Evolutionary conservation across 73 alveolate species (phyloP).

Genomic region (Paramecium pentaurelia): DNA sequence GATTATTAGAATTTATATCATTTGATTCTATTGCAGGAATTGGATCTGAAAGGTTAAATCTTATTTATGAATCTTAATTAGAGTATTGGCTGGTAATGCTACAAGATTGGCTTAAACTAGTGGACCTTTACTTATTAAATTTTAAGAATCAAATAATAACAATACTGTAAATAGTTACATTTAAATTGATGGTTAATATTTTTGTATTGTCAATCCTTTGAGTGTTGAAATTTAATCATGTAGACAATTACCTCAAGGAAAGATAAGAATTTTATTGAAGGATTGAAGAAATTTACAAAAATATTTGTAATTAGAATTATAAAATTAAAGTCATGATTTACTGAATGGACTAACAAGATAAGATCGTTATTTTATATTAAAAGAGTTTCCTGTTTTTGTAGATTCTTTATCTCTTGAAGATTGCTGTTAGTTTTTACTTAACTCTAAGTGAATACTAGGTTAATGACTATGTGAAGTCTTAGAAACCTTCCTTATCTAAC

Average conservation of each 20-base stretch:
- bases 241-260: constrained; percentile 49
- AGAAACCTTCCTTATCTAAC: neutral
- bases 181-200: constrained; percentile 81
- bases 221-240: constrained; percentile 14
- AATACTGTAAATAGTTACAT: constrained; percentile 59
- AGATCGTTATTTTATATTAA: neutral
- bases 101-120: constrained; percentile 68
- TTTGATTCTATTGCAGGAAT: constrained; percentile 59
- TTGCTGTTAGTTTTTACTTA: neutral
- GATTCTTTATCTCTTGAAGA: constrained; percentile 4
- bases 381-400: constrained; percentile 26
- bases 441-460: neutral
- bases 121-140: constrained; percentile 68
- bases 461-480: constrained; percentile 2
- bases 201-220: constrained; percentile 21
- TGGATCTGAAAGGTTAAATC: constrained; percentile 56
- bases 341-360: constrained; percentile 32
- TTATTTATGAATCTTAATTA: neutral
- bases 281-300: neutral
- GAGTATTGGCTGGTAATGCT: constrained; percentile 64
- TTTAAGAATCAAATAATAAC: constrained; percentile 52
- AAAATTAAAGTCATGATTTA: neutral
- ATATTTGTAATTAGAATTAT: neutral
- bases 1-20: constrained; percentile 73
- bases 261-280: constrained; percentile 37